Base-by-base conservation (phyloP, 139 green algal species). In the Monoraphidium neglectum region DNA sequence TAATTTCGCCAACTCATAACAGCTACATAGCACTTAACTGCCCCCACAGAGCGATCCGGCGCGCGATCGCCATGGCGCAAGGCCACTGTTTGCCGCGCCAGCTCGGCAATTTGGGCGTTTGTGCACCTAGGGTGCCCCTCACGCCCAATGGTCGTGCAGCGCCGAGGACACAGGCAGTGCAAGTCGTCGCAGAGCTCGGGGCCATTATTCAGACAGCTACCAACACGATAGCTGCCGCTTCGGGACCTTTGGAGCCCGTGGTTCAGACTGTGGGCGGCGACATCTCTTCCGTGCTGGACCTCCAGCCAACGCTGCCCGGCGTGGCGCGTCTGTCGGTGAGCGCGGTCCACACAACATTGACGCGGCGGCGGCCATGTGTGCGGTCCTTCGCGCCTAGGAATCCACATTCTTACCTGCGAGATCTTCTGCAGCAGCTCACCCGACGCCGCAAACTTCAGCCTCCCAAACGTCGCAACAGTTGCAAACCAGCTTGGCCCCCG, bases 251-350 rank as follows among this genome's bases (percentile, higher is more conserved):
- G 4, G 74, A 80, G 40, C 75, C 74, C n/a, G 78, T 71, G 1
- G 71, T 87, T 4, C 33, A 72, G 12, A 65, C 74, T 1, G 77
- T 88, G 2, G 76, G 79, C 18, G 79, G 72, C 0, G 83, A 88
- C 57, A 67, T 88, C 13, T 76, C 76, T 1, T 71, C 76, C 8
- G 63, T 88, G 2, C 76, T 73, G 24, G 66, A 76, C 0, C 68
- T 84, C 4, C 49, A 62, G 0, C 83, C 83, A 2, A 87, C 83
- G 28, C 37, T 84, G 47, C 75, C 74, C 15, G 83, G 78, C 0
- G 0, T 87, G 1, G 59, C 54, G 3, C 59, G 82, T 10, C 82
- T 87, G 4, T 57, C 63, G 73, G 81, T 86, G 68, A 33, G 81
- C 51, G 53, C 16, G 1, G 21, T 26, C 15, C 16, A 23, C 38